Base-by-base conservation (phyloP, 345 rosid genomes). In the Euphorbia pulcherrima region DNA sequence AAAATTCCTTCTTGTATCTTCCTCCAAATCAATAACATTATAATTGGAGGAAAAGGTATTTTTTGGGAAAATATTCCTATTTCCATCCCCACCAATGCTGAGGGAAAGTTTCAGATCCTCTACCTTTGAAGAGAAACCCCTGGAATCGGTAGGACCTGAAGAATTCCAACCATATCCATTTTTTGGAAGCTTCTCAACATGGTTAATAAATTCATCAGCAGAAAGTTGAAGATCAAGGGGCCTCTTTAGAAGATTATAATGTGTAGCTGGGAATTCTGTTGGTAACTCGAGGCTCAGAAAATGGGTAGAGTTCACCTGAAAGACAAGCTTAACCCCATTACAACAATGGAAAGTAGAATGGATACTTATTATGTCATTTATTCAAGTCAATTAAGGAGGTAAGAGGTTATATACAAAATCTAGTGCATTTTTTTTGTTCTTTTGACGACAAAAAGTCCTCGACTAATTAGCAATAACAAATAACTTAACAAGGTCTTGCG, bases 81-180 rank as follows among this genome's bases (percentile, higher is more conserved):
- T 73, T 27, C 64, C 41, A 26, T 68, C 74, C 52, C 2, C 70
- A 70, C 78, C 76, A 68, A 55, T 60, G 52, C 62, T 60, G 46
- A 83, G 77, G 47, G 87, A 80, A 68, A 83, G 85, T 44, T 72
- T 72, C 77, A 85, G 74, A 23, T 77, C 80, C 68, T 53, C 61
- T 48, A 75, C 11, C 59, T 67, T 69, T 23, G 72, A 56, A 30
- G 62, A 39, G 26, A 47, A n/a, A 52, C 41, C 56, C 8, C 9
- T 51, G 55, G 33, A 50, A 58, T 69, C 69, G 10, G 29, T 6
- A 2, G 64, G 54, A 58, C 65, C 26, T 12, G 58, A 47, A 59
- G 26, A 73, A 68, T 65, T 41, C 65, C 28, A 37, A 26, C 21
- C 37, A 24, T 70, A 68, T 64, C 60, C 61, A 58, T 70, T 71